These are phyloP conservation scores for Neocallimastix lanati DNA, from an alignment of 192 early-diverging fungal genomes.

Conservation along the genomic window DNA sequence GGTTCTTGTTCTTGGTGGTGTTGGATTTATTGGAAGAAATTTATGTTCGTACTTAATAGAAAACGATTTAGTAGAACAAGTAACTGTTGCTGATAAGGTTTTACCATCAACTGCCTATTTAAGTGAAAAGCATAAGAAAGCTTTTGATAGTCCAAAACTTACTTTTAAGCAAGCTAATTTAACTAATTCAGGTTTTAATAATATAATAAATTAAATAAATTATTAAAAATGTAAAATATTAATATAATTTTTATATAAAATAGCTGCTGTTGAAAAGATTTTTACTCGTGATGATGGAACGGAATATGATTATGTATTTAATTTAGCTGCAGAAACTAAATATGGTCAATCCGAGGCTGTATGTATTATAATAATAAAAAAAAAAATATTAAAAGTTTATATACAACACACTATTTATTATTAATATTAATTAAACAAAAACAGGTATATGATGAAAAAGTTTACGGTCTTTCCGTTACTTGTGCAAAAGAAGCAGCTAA, in stretches of 20 bases:
- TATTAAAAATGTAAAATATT: too few species aligned
- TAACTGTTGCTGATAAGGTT: conserved; percentile 1
- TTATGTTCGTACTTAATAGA: conserved; percentile 49
- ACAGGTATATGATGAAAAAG: conserved; percentile 70
- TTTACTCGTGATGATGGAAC: conserved; percentile 48
- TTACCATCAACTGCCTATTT: conserved; percentile 65
- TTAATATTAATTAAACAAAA: too few species aligned
- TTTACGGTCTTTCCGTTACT: conserved; percentile 47
- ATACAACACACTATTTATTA: too few species aligned
- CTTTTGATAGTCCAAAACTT: conserved; percentile 45
- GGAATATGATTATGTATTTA: conserved; percentile 81
- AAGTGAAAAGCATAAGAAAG: conserved; percentile 31
- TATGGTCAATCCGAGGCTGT: conserved; percentile 71
- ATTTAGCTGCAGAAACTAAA: conserved; percentile 89
- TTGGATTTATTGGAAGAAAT: conserved; percentile 71
- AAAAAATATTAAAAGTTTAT: too few species aligned
- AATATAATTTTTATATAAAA: too few species aligned
- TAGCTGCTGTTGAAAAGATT: conserved; percentile 51
- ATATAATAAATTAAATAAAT: too few species aligned
- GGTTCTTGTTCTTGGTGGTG: conserved; percentile 63
- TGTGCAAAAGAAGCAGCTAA: conserved; percentile 70
- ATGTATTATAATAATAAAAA: too few species aligned
- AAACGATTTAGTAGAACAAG: conserved; percentile 31
- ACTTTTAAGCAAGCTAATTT: conserved; percentile 69
- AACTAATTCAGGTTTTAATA: conserved; percentile 49